Percentiles rank a stretch among this genome's conserved stretches.
These are phyloP conservation scores for Pseudogymnoascus sp. DNA, from an alignment of 2,329 filamentous ascomycete species.

Conservation along the genomic window DNA sequence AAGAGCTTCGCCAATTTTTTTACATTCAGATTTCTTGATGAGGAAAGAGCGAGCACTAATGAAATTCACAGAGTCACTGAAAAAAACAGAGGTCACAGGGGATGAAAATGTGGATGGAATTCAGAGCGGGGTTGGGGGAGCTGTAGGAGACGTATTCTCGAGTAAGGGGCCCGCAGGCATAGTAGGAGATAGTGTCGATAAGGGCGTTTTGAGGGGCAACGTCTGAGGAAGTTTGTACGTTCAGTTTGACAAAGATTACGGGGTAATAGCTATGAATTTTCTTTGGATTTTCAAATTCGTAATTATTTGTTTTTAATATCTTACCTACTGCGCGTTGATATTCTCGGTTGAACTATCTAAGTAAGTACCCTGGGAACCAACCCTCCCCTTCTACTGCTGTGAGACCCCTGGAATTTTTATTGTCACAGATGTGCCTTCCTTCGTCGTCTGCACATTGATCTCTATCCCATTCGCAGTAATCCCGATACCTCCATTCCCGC, in stretches of 20 bases:
- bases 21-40: neutral
- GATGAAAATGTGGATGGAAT: slow-evolving; percentile 24
- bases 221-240: slow-evolving; percentile 9
- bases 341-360: neutral
- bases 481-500: slow-evolving; percentile 7
- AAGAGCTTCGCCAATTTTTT: neutral
- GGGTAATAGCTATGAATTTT: slow-evolving; percentile 26
- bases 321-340: neutral
- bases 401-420: slow-evolving; percentile 22
- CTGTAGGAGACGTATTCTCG: slow-evolving; percentile 20
- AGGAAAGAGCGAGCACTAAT: neutral
- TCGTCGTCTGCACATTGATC: slow-evolving; percentile 23
- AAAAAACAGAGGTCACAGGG: slow-evolving; percentile 22
- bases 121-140: slow-evolving; percentile 19
- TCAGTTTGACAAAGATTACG: slow-evolving; percentile 13
- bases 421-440: slow-evolving; percentile 22
- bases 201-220: slow-evolving; percentile 20
- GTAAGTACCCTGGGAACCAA: neutral
- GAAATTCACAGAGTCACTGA: slow-evolving; percentile 19
- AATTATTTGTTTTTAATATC: slow-evolving; percentile 22
- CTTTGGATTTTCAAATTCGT: slow-evolving; percentile 27
- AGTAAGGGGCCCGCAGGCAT: slow-evolving; percentile 15
- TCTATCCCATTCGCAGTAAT: slow-evolving; percentile 18
- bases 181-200: slow-evolving; percentile 22
- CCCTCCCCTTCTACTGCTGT: slow-evolving; percentile 5